phyloP scores from a whole-genome alignment of 1,139 yeast species.

The Suzukiozyma palmioleophila region DNA sequence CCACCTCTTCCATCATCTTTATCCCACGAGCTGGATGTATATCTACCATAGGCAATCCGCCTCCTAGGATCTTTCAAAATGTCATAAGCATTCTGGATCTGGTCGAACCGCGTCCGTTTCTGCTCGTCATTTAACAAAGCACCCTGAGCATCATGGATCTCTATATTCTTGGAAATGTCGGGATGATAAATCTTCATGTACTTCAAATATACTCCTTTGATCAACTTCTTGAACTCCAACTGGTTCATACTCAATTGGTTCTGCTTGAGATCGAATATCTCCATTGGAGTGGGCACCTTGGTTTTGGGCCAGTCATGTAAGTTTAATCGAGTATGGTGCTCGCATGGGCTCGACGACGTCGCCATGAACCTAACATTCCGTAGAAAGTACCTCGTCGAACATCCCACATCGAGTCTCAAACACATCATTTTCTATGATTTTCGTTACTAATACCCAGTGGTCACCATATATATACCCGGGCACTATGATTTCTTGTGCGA shows the following conservation, averaged over 20 bases:
- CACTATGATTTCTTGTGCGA: too few species aligned
- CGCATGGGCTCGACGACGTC: neutral
- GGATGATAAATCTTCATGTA: slow-evolving; percentile 87
- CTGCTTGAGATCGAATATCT: slow-evolving; percentile 49
- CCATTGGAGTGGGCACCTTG: slow-evolving; percentile 69
- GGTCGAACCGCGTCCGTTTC: slow-evolving; percentile 62
- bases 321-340: slow-evolving; percentile 13
- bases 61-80: slow-evolving; percentile 56
- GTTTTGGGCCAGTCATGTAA: slow-evolving; percentile 52
- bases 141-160: slow-evolving; percentile 23
- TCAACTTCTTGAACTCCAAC: slow-evolving; percentile 34
- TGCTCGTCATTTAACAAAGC: slow-evolving; percentile 27
- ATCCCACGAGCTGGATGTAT: slow-evolving; percentile 25
- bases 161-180: slow-evolving; percentile 45
- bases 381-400: neutral
- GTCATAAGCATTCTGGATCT: slow-evolving; percentile 69
- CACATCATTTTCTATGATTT: too few species aligned
- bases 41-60: slow-evolving; percentile 29
- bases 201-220: slow-evolving; percentile 56
- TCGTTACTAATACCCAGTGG: neutral
- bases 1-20: slow-evolving; percentile 9
- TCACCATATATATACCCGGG: neutral
- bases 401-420: too few species aligned
- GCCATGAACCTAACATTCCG: neutral
- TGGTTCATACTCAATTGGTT: slow-evolving; percentile 14